Evolutionary conservation across 179 eudicot genomes (phyloP), one percentile per base, ranked within the genome.

Genomic region (Heliamphora pulchella): DNA sequence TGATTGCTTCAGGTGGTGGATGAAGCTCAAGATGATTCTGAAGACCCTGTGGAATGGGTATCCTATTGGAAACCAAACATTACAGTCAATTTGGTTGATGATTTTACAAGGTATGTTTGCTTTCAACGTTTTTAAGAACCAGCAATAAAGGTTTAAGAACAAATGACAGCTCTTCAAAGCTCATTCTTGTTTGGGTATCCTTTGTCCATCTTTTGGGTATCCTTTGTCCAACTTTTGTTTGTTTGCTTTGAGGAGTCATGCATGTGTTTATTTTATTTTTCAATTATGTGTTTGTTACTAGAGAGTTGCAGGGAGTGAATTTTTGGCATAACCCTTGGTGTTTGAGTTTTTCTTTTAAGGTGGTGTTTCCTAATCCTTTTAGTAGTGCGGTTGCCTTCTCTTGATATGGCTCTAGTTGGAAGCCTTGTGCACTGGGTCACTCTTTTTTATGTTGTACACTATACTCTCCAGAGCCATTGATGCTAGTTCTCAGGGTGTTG

Each of bases 1-100:
- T 82, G n/a, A 57, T 79, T 79, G 79, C 62, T 83, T 85, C 86
- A 94, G 99, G 97, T 76, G 69, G 83, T 78, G 62, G 93, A 87
- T 78, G 92, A 87, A 74, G 71, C 85, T 81, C 71, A 84, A 77
- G 77, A 59, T 79, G 93, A 85, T 79, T 59, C 81, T 68, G 89
- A 91, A 83, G 99, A 83, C 17, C 99, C 93, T 7, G 85, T 79
- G 81, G 97, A 87, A 81, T 96, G 98, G 98, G 82, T 90, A 59
- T 87, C 98, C 78, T 96, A 96, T 81, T 96, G 99, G 99, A 96
- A 92, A 84, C 97, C 98, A 78, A 96, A 96, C 85, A 82, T 96
- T 78, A 96, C 99, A 8, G 88, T 96, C 77, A 96, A 96, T 83
- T 78, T 96, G 89, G 87, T 94, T 78, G 99, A 96, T 88, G 99